Base-by-base conservation (phyloP, 805 yeast genomes). In the Debaryomyces castellii region DNA sequence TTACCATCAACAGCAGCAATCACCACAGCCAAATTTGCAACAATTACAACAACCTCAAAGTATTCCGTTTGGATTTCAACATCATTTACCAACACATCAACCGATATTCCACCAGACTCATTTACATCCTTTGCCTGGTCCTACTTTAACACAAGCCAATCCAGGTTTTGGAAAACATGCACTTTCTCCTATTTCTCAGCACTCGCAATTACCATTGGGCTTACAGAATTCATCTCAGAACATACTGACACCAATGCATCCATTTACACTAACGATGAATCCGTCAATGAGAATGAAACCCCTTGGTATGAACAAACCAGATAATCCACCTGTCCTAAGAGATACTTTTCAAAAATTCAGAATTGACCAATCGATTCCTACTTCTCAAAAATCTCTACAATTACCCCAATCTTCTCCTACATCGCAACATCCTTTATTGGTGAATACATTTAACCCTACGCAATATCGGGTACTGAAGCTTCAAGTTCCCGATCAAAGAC, bases 331-430 rank as follows among this genome's bases (percentile, higher is more conserved):
- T 6, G 8, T 30, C 3, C 6, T 30, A 4, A 14, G 34, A 30
- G 49, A 51, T n/a, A 53, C 47, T 28, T 52, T 52, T 40, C 57
- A 51, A 40, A 52, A 52, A 37, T 54, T 52, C 40, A 42, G 58
- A n/a, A 21, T 54, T 8, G 38, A 38, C 30, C 40, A 36, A 28
- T 21, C 41, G 2, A 40, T 22, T n/a, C n/a, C n/a, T 10, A 11
- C 12, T 10, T 28, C 34, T 30, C 17, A 30, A 7, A 30, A 30
- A 7, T 30, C 34, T 16, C 7, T 17, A 2, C 18, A 18, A 14
- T 2, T 30, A 4, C 34, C 17, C 18, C 34, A 30, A 6, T 18
- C 20, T 3, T 30, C 34, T 30, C 4, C 34, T 30, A 4, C 34
- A 16, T 16, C 34, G 8, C 34, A 30, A 30, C 34, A 30, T 8